phyloP scores from a whole-genome alignment of 352 stramenopile genomes.

The Globisporangium recalcitrans region DNA sequence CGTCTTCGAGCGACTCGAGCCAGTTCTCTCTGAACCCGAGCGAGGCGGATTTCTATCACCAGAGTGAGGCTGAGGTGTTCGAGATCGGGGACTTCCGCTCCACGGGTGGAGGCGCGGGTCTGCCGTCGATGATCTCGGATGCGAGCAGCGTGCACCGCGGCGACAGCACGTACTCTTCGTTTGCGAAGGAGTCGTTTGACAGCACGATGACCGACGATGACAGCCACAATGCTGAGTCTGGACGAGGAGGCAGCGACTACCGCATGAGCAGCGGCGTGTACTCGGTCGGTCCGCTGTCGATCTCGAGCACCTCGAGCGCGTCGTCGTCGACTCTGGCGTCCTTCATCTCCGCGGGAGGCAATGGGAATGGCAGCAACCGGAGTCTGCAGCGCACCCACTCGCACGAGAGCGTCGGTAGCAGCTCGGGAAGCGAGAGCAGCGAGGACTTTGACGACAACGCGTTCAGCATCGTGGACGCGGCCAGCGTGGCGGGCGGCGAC shows the following conservation, averaged over 20 bases:
- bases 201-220: conserved; percentile 1
- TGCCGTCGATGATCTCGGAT: conserved; percentile 7
- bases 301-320: conserved; percentile 17
- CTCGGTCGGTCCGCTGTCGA: conserved; percentile 15
- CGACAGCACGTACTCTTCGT: conserved; percentile 37
- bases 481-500: conserved; percentile 13
- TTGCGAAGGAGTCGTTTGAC: conserved; percentile 24
- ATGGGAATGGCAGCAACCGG: neutral
- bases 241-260: conserved; percentile 8
- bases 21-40: conserved; percentile 1
- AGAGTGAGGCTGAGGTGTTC: conserved; percentile 2
- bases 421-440: conserved; percentile 23
- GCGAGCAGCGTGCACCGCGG: conserved; percentile 19
- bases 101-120: conserved; percentile 10
- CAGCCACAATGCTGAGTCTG: conserved; percentile 1
- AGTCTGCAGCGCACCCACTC: neutral
- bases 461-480: conserved; percentile 20
- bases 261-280: conserved; percentile 25
- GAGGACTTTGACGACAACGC: conserved; percentile 17
- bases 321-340: conserved; percentile 11
- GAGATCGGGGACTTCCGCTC: conserved; percentile 21
- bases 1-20: conserved; percentile 8
- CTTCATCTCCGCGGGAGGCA: neutral
- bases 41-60: conserved; percentile 8
- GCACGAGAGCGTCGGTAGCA: conserved; percentile 16